These are phyloP conservation scores for Knoxia roxburghii DNA, from an alignment of 257 asterid genomes.

Conservation along the genomic window DNA sequence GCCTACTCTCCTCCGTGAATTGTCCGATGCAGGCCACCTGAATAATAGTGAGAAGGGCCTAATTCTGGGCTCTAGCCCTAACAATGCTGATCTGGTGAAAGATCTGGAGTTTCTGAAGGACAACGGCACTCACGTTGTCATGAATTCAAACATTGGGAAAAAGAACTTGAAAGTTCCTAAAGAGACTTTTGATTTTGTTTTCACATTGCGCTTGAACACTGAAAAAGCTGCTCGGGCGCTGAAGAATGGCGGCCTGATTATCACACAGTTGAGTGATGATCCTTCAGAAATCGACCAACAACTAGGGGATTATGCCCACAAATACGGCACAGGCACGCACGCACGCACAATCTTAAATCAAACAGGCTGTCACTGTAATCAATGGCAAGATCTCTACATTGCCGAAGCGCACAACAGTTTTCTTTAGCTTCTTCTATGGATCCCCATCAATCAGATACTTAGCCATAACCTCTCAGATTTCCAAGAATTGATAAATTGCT, in stretches of 20 bases:
- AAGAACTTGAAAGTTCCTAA: conserved; percentile 18
- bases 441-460: too few relatives aligned
- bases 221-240: conserved; percentile 32
- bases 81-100: conserved; percentile 14
- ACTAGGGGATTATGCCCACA: too few relatives aligned
- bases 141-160: conserved; percentile 24
- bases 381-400: too few relatives aligned
- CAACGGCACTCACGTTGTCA: conserved; percentile 35
- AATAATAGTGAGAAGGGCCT: conserved; percentile 57
- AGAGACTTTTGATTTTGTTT: conserved; percentile 53
- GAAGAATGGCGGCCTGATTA: conserved; percentile 47
- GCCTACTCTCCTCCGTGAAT: conserved; percentile 51
- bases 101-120: conserved; percentile 35
- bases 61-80: conserved; percentile 31
- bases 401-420: too few relatives aligned
- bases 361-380: too few relatives aligned
- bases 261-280: conserved; percentile 41
- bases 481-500: too few relatives aligned
- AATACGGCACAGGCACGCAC: too few relatives aligned
- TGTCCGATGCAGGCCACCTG: conserved; percentile 64
- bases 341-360: too few relatives aligned
- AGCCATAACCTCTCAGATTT: too few relatives aligned
- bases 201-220: conserved; percentile 27
- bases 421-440: too few relatives aligned
- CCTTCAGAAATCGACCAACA: conserved; percentile 29